Evolutionary conservation across 441 rosid species (phyloP), one percentile per base, ranked within the genome.

Genomic region (Cnidoscolus chayamansa): DNA sequence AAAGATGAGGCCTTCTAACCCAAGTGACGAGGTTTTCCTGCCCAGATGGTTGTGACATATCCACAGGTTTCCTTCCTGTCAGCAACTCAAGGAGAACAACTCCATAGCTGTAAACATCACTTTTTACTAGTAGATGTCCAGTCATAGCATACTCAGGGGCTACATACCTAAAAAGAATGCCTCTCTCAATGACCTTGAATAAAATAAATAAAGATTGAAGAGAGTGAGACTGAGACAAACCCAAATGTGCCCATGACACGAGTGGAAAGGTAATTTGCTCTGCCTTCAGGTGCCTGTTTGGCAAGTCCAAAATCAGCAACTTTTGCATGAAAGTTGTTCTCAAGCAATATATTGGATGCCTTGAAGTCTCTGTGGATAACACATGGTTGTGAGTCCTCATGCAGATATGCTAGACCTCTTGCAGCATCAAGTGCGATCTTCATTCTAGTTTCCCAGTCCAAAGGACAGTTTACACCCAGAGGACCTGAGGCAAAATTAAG

Each of bases 141-240:
- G 98, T 94, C 98, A 94, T 94, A 56, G 98, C 98, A 85, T 94
- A 94, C 80, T 94, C 98, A 5, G 98, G 98, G 17, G 98, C 98
- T 71, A 94, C 98, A 80, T 94, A 94, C 76, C 98, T 94, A 74
- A 65, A 78, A 79, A 78, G 10, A 78, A 75, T 20, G 13, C 19
- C 30, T 25, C 58, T 54, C 49, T 74, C 77, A 72, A 53, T 17
- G 17, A 50, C 60, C 3, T 37, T 19, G 20, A 55, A 67, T 76
- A 50, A 73, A 63, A 43, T 19, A 40, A 40, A 40, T 6, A 31
- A 48, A 63, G 10, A 50, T 31, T 48, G 63, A 6, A 47, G 1
- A 40, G 35, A 6, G 19, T 62, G 56, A 68, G 65, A 19, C 4
- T 77, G 68, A 77, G 66, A 75, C 55, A n/a, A 76, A 63, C 97